Percentiles rank a stretch among this genome's conserved stretches.
Conservation (phyloP, 495 filamentous ascomycete genomes). For the Annulohypoxylon nitens region DNA sequence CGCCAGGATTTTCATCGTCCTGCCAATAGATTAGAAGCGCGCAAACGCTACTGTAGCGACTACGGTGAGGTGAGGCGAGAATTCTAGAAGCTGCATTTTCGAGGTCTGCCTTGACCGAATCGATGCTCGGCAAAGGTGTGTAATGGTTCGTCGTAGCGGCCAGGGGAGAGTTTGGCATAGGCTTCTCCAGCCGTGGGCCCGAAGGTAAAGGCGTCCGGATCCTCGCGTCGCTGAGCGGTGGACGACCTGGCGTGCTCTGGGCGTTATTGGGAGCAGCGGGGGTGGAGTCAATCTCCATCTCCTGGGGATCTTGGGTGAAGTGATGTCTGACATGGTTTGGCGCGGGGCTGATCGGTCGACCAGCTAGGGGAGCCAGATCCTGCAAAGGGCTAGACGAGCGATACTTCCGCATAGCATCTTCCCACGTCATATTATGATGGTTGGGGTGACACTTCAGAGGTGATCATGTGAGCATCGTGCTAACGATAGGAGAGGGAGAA, state of each 20-base stretch:
- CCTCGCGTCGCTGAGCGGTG: conserved; percentile 57
- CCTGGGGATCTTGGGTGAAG: conserved; percentile 59
- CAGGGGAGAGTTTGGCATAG: conserved; percentile 47
- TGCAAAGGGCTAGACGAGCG: conserved; percentile 57
- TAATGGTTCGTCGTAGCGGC: conserved; percentile 42
- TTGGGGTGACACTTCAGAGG: conserved; percentile 61
- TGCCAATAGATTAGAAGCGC: conserved; percentile 63
- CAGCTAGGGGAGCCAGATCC: conserved; percentile 54
- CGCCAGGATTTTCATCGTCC: conserved; percentile 57
- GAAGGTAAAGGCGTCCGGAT: conserved; percentile 63
- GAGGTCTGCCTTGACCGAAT: conserved; percentile 56
- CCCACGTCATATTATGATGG: conserved; percentile 66
- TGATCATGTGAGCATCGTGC: conserved; percentile 46
- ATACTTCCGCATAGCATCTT: conserved; percentile 62
- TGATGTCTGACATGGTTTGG: conserved; percentile 52
- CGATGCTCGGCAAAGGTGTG: conserved; percentile 54
- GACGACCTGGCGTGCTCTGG: conserved; percentile 48
- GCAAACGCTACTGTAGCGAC: conserved; percentile 59
- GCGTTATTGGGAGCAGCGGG: conserved; percentile 45
- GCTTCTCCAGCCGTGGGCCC: conserved; percentile 60
- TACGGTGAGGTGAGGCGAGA: conserved; percentile 56
- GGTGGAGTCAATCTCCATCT: conserved; percentile 57
- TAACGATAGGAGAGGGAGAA: conserved; percentile 17
- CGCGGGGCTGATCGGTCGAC: conserved; percentile 58
- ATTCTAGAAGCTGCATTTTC: conserved; percentile 58